Conservation (phyloP, 2,329 filamentous ascomycete species). For the Calonectria naviculata region DNA sequence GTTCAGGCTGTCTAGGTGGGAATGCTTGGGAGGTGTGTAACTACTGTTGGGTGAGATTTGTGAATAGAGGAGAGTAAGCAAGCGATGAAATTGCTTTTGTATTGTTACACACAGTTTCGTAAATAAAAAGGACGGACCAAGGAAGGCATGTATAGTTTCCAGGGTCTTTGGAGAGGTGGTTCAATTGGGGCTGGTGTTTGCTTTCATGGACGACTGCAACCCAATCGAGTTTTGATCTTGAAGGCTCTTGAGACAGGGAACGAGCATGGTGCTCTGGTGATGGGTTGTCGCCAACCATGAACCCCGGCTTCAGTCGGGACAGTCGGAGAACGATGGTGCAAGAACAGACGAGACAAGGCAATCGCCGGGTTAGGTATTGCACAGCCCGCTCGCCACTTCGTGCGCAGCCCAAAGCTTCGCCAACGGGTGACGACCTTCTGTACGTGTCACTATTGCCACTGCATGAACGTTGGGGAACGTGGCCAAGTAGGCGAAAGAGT, state of each 20-base stretch:
- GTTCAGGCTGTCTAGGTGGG: conserved; percentile 75
- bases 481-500: background rate
- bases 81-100: conserved; percentile 17
- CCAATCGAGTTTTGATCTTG: background rate
- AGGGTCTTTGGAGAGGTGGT: background rate
- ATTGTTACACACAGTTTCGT: conserved; percentile 12
- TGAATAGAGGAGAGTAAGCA: conserved; percentile 29
- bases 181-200: background rate
- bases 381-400: background rate
- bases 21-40: background rate
- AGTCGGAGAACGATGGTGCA: background rate
- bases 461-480: background rate
- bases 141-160: conserved; percentile 26
- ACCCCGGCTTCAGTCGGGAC: background rate
- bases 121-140: conserved; percentile 18
- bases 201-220: background rate
- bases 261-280: background rate
- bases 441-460: background rate
- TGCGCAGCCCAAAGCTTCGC: background rate
- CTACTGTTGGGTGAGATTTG: conserved; percentile 5
- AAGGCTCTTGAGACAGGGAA: background rate
- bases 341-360: background rate
- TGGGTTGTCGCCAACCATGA: background rate
- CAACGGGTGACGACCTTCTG: background rate
- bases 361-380: background rate